Percentiles rank a stretch among this genome's conserved stretches.
Conservation (phyloP, 2,329 filamentous ascomycete genomes). For the Pseudovirgaria hyperparasitica region DNA sequence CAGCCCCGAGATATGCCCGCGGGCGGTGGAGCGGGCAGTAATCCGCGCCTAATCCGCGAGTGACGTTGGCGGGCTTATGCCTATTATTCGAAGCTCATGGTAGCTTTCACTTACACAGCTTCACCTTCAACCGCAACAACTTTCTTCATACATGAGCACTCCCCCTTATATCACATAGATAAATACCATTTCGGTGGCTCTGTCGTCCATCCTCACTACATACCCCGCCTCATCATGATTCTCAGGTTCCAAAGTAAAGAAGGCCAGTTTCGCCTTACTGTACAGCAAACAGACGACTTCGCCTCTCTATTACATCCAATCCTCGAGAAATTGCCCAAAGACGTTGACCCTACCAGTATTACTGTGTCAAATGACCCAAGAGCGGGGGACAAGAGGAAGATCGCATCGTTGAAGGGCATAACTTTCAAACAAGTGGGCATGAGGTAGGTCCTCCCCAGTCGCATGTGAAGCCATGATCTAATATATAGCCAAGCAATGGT, state of each 20-base stretch:
- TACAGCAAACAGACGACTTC: slow-evolving; percentile 65
- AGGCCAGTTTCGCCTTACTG: slow-evolving; percentile 76
- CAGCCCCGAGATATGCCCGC: too few species aligned
- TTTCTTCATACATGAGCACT: too few species aligned
- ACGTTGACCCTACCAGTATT: slow-evolving; percentile 41
- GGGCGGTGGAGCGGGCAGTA: too few species aligned
- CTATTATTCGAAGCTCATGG: too few species aligned
- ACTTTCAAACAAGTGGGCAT: slow-evolving; percentile 45
- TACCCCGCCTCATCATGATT: slow-evolving; percentile 52
- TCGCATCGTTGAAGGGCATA: slow-evolving; percentile 40
- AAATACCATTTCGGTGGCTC: too few species aligned
- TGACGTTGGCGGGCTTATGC: too few species aligned
- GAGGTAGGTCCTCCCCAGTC: slow-evolving; percentile 27
- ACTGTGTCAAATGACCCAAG: slow-evolving; percentile 48
- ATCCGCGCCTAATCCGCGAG: too few species aligned
- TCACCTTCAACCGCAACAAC: too few species aligned
- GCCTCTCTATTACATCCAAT: slow-evolving; percentile 41
- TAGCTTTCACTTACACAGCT: too few species aligned
- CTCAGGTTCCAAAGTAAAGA: slow-evolving; percentile 81
- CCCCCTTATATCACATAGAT: too few species aligned
- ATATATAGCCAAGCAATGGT: slow-evolving; percentile 53
- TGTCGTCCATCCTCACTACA: too few species aligned
- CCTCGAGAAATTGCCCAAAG: slow-evolving; percentile 45
- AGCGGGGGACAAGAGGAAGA: slow-evolving; percentile 42
- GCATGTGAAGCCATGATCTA: slow-evolving; percentile 7